A percentile compares a stretch with the other conserved stretches of the same genome.
Evolutionary conservation across 1,284 basidiomycete genomes (phyloP).

Genomic region (Tylopilus orsonianus): DNA sequence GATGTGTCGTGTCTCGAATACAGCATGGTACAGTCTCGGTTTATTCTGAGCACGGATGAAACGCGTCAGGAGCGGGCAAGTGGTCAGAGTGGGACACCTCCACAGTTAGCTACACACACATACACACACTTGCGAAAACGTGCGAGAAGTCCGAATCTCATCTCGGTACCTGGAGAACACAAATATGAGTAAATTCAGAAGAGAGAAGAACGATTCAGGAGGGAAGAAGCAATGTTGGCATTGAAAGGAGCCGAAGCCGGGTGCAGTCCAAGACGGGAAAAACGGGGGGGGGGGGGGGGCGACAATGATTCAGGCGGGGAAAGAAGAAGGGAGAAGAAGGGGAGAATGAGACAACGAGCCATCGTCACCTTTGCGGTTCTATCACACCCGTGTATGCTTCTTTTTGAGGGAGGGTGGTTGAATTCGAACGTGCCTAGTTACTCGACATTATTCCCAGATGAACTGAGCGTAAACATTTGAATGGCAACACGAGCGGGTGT

Average conservation of each 20-base stretch:
- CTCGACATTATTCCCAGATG: constrained; percentile 2
- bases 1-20: not conserved
- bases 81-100: not conserved
- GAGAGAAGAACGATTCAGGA: constrained; percentile 2
- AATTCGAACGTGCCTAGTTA: not conserved
- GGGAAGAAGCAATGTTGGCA: constrained; percentile 1
- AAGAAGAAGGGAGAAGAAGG: constrained; percentile 3
- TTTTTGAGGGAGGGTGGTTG: not conserved
- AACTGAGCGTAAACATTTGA: not conserved
- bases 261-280: constrained; percentile 1
- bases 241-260: not conserved
- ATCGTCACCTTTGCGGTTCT: not conserved
- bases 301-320: constrained; percentile 1
- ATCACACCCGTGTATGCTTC: constrained; percentile 1
- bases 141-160: constrained; percentile 1
- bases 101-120: constrained; percentile 1
- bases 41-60: not conserved
- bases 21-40: not conserved
- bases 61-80: not conserved
- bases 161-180: constrained; percentile 22
- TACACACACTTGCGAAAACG: constrained; percentile 6
- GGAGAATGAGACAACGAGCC: not conserved
- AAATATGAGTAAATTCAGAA: constrained; percentile 14
- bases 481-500: not conserved
- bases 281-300: not conserved